phyloP scores from a whole-genome alignment of 2,329 filamentous ascomycete genomes.

The Thelonectria olida region DNA sequence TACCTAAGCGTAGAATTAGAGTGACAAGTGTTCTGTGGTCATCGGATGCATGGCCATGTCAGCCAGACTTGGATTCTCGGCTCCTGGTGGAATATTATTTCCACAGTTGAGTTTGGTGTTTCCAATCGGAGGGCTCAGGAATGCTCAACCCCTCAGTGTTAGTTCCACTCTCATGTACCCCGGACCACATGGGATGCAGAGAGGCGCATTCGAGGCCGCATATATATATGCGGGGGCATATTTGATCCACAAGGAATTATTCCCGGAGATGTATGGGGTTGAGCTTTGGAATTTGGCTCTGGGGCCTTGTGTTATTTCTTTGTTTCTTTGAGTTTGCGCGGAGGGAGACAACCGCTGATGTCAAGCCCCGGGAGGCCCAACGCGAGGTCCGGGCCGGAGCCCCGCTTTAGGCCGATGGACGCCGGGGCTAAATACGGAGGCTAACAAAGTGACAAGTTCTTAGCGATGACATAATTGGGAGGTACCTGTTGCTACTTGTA shows the following conservation, averaged over 20 bases:
- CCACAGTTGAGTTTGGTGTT: neutral
- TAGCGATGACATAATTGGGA: no score
- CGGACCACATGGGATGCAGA: neutral
- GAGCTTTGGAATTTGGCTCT: neutral
- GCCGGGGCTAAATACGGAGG: constrained; percentile 10
- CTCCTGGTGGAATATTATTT: neutral
- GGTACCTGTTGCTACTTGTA: neutral
- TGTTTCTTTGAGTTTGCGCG: no score
- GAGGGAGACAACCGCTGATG: no score
- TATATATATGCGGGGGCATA: neutral
- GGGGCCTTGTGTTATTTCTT: no score
- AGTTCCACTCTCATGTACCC: neutral
- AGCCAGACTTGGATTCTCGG: no score
- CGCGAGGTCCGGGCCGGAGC: neutral
- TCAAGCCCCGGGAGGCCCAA: neutral
- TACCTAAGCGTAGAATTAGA: neutral
- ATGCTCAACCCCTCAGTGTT: neutral
- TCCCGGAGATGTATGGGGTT: no score
- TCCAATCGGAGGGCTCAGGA: neutral
- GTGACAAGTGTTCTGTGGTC: no score
- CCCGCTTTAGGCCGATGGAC: constrained; percentile 9
- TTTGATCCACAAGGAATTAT: neutral
- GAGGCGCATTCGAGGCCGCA: neutral
- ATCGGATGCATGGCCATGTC: no score
- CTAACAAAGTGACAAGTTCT: no score